Percentiles rank a stretch among this genome's conserved stretches.
Conservation (phyloP, 352 stramenopile species). For the Phytophthora tentaculata region DNA sequence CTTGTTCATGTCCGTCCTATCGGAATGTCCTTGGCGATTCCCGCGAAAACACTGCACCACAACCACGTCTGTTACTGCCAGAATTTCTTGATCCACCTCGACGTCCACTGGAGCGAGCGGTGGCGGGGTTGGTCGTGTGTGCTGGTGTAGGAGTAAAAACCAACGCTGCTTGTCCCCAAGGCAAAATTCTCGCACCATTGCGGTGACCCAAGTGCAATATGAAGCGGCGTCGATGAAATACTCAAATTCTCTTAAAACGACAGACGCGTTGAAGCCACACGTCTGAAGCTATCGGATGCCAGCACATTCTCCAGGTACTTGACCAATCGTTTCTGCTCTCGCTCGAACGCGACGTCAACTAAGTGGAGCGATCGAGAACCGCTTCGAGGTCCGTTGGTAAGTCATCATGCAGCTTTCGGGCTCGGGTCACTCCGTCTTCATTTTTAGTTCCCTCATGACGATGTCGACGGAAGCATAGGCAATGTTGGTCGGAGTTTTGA, state of each 20-base stretch:
- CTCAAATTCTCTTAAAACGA: not conserved
- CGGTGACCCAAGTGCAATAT: not conserved
- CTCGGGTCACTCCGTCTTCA: not conserved
- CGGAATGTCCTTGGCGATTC: no score
- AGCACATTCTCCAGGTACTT: not conserved
- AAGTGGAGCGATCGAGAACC: not conserved
- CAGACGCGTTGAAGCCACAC: not conserved
- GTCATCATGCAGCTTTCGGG: not conserved
- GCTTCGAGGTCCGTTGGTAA: not conserved
- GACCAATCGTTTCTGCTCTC: not conserved
- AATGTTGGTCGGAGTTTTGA: not conserved
- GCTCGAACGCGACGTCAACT: not conserved
- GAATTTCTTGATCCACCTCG: no score
- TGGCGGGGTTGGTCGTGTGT: no score
- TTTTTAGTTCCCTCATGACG: not conserved
- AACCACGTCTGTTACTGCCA: no score
- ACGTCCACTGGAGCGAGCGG: not conserved
- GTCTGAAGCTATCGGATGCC: not conserved
- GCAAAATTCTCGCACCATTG: not conserved
- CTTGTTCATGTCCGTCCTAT: no score
- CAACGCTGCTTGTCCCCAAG: not conserved
- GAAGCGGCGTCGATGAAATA: not conserved
- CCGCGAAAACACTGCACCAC: no score
- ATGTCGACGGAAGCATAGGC: not conserved
- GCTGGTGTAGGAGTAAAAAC: no score